These are phyloP conservation scores for Macrolepiota fuliginosa DNA, from an alignment of 768 basidiomycete species.

Conservation along the genomic window DNA sequence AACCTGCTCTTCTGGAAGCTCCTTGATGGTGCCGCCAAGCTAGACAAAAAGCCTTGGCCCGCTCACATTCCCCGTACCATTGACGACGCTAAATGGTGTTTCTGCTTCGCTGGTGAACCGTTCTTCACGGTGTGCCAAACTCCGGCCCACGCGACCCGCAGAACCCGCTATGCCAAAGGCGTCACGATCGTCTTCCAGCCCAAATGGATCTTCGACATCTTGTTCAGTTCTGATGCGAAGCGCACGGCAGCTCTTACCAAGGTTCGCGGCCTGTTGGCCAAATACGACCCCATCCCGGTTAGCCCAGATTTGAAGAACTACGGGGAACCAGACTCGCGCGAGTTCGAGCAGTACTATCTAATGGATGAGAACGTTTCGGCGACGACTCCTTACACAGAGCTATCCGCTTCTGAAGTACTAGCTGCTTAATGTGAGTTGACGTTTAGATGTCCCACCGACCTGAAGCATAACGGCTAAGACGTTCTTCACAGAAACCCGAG, in stretches of 20 bases:
- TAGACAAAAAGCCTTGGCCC: slow-evolving; percentile 19
- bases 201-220: slow-evolving; percentile 23
- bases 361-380: slow-evolving; percentile 20
- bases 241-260: slow-evolving; percentile 18
- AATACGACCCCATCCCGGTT: slow-evolving; percentile 21
- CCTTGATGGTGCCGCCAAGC: slow-evolving; percentile 18
- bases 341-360: slow-evolving; percentile 19
- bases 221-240: slow-evolving; percentile 20
- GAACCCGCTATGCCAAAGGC: slow-evolving; percentile 18
- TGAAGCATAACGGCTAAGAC: neutral
- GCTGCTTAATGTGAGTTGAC: neutral
- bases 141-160: slow-evolving; percentile 18
- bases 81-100: slow-evolving; percentile 19
- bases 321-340: slow-evolving; percentile 18
- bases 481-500: neutral
- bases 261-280: slow-evolving; percentile 19
- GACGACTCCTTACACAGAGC: slow-evolving; percentile 13
- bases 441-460: neutral
- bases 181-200: slow-evolving; percentile 22
- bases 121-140: slow-evolving; percentile 22
- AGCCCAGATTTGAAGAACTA: slow-evolving; percentile 22
- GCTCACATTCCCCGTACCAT: slow-evolving; percentile 16
- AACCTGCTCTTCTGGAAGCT: slow-evolving; percentile 19
- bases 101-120: slow-evolving; percentile 22
- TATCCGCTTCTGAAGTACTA: slow-evolving; percentile 15